These are phyloP conservation scores for Pichia sp. DNA, from an alignment of 1,139 yeast species.

Conservation along the genomic window DNA sequence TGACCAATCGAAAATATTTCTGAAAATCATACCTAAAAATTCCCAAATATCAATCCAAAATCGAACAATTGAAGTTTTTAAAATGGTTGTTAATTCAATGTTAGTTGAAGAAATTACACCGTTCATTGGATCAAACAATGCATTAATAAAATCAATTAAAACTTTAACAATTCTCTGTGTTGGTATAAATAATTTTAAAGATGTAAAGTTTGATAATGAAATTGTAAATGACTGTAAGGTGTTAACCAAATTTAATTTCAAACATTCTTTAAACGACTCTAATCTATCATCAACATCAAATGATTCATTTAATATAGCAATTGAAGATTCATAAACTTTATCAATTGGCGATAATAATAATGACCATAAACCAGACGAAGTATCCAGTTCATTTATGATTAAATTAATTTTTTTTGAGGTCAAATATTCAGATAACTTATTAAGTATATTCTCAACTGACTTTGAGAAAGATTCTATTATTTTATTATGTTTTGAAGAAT, in stretches of 20 bases:
- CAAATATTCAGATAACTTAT: conserved; percentile 27
- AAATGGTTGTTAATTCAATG: conserved; percentile 18
- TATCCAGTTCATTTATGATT: conserved; percentile 32
- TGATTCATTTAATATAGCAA: conserved; percentile 67
- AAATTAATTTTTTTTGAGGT: conserved; percentile 40
- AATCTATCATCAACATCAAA: conserved; percentile 68
- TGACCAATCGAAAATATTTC: conserved; percentile 63
- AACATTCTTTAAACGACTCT: conserved; percentile 54
- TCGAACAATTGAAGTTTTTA: conserved; percentile 23
- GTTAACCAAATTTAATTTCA: conserved; percentile 38
- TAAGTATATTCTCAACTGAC: conserved; percentile 19
- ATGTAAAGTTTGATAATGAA: conserved; percentile 15
- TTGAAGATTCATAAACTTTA: conserved; percentile 55
- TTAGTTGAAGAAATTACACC: conserved; percentile 40
- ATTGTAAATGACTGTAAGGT: conserved; percentile 15
- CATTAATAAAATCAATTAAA: conserved; percentile 63
- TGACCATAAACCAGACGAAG: conserved; percentile 59
- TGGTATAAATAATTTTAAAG: conserved; percentile 37
- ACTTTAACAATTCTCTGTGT: conserved; percentile 59
- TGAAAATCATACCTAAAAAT: conserved; percentile 62
- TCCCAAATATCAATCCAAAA: conserved; percentile 72
- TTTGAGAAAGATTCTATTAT: conserved; percentile 16
- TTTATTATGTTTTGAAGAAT: conserved; percentile 25
- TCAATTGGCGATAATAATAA: conserved; percentile 55
- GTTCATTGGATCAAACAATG: conserved; percentile 58